These are phyloP conservation scores for Pseudogymnoascus sp. DNA, from an alignment of 2,329 filamentous ascomycete species.

Conservation along the genomic window DNA sequence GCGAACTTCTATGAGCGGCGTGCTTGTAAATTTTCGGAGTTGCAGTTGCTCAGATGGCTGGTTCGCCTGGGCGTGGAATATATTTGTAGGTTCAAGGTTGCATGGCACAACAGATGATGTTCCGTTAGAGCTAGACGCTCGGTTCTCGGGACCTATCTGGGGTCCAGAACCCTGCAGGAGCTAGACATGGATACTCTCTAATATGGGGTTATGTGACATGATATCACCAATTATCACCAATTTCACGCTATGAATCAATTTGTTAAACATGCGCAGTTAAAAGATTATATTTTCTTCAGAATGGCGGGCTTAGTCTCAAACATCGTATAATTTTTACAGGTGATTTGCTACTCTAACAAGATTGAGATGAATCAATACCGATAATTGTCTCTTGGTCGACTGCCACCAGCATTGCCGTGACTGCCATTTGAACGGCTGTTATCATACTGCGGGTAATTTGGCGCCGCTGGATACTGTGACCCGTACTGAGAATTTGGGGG, in stretches of 20 bases:
- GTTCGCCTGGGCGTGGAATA: neutral
- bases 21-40: neutral
- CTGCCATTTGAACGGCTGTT: neutral
- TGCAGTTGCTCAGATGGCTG: neutral
- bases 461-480: slow-evolving; percentile 15
- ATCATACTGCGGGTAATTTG: slow-evolving; percentile 14
- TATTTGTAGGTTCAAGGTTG: slow-evolving; percentile 4
- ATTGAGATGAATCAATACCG: neutral
- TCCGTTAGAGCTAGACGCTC: neutral
- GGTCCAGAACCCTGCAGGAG: slow-evolving; percentile 1
- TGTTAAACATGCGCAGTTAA: neutral
- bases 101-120: neutral
- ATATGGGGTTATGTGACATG: neutral
- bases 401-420: neutral
- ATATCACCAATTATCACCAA: neutral
- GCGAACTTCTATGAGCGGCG: neutral
- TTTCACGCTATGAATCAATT: no score
- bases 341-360: slow-evolving; percentile 5
- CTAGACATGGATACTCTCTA: neutral
- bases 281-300: neutral
- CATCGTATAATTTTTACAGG: neutral
- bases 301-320: neutral
- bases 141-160: slow-evolving; percentile 2
- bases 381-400: slow-evolving; percentile 1
- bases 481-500: neutral